Conservation (phyloP, 2,329 filamentous ascomycete species). For the Lachnellula cervina region DNA sequence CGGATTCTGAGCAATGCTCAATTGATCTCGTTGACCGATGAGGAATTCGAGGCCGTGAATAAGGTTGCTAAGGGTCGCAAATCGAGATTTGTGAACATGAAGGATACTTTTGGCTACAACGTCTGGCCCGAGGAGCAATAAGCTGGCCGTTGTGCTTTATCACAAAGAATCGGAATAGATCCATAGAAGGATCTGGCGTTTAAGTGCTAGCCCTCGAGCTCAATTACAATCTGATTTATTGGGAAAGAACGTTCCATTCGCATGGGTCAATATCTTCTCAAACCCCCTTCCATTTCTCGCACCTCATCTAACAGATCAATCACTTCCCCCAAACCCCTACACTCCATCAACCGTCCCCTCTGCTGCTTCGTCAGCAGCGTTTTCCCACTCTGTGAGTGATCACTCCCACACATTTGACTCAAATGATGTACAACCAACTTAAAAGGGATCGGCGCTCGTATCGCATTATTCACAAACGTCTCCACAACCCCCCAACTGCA, state of each 20-base stretch:
- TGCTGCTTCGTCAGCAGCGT: slow-evolving; percentile 49
- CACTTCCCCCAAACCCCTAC: slow-evolving; percentile 51
- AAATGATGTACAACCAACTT: slow-evolving; percentile 63
- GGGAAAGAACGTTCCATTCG: background rate
- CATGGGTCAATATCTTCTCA: background rate
- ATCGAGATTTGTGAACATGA: slow-evolving; percentile 75
- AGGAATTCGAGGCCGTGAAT: slow-evolving; percentile 54
- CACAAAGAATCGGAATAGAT: background rate
- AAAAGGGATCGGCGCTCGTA: slow-evolving; percentile 54
- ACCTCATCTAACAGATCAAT: slow-evolving; percentile 56
- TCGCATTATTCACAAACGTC: slow-evolving; percentile 54
- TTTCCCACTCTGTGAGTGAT: slow-evolving; percentile 48
- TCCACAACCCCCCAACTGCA: slow-evolving; percentile 62
- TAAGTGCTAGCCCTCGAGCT: background rate
- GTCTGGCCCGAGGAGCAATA: slow-evolving; percentile 57
- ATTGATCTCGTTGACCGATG: slow-evolving; percentile 57
- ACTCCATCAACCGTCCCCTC: slow-evolving; percentile 44
- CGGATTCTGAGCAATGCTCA: slow-evolving; percentile 67
- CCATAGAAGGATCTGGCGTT: background rate
- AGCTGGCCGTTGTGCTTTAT: background rate
- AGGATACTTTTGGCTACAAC: slow-evolving; percentile 72
- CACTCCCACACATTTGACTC: slow-evolving; percentile 59
- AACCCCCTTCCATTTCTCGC: slow-evolving; percentile 27
- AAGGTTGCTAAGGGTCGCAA: slow-evolving; percentile 61
- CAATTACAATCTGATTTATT: background rate